Evolutionary conservation across 331 rosid species (phyloP), one percentile per base, ranked within the genome.

Genomic region (Ulmus americana): DNA sequence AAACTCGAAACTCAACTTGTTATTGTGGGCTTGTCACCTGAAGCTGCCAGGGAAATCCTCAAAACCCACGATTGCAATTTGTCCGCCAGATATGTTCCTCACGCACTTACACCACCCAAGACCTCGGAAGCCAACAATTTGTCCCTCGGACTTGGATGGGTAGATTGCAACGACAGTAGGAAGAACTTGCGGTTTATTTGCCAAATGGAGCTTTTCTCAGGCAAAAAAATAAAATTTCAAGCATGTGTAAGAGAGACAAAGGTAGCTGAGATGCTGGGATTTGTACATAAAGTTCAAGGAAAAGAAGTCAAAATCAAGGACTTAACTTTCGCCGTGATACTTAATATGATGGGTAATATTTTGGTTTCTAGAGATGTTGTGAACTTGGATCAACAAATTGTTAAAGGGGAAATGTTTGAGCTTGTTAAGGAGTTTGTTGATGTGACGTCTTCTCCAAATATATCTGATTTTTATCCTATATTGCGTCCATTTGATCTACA

Each of bases 1-100:
- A 28, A 28, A 28, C 59, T 70, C 8, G 74, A 62, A 39, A 16
- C 61, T 40, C 58, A 47, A 22, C 59, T 59, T 5, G n/a, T 45
- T 15, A 6, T 69, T 6, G 67, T 69, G 2, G 74, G 44, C 4
- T 70, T 68, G 15, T 70, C 74, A 0, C 44, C 74, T 1, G n/a
- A n/a, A 1, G 67, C 68, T 41, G 74, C 41, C 4, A 42, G 11
- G 9, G 74, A 60, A 61, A 70, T 70, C 11, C 74, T 70, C 22
- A 70, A 70, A 38, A 61, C 74, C n/a, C 61, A 61, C 1, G 74
- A 70, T 50, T 44, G 67, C 12, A 10, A 9, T 16, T 10, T 61
- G 8, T 70, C 74, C 4, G 74, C 45, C 10, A 14, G 74, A 11
- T 13, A 40, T 44, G 44, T 52, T 59, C 62, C 53, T 3, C 50